Percentiles rank a stretch among this genome's conserved stretches.
Conservation (phyloP, 2,329 filamentous ascomycete genomes). For the Lachnellula subtilissima region DNA sequence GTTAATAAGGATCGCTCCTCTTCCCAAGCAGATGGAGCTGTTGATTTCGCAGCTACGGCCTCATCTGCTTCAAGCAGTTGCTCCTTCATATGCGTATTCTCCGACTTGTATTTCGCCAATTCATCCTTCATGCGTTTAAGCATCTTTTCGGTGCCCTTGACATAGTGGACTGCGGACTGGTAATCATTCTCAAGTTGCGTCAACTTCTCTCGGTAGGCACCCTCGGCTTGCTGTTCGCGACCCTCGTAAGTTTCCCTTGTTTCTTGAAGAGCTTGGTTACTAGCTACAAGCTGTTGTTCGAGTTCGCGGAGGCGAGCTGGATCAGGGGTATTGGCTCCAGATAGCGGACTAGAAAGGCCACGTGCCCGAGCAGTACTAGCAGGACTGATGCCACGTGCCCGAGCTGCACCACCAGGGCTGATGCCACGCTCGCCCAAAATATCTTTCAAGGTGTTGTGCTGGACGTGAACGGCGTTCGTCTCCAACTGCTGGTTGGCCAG, state of each 20-base stretch:
- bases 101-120: conserved; percentile 82
- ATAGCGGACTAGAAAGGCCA: conserved; percentile 67
- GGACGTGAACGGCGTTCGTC: conserved; percentile 86
- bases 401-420: conserved; percentile 66
- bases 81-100: conserved; percentile 76
- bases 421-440: conserved; percentile 86
- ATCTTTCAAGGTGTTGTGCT: conserved; percentile 89
- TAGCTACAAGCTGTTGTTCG: conserved; percentile 78
- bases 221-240: conserved; percentile 81
- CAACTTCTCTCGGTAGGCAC: conserved; percentile 86
- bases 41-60: conserved; percentile 39
- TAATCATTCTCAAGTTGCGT: conserved; percentile 95
- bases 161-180: conserved; percentile 94
- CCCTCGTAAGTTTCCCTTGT: conserved; percentile 71
- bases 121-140: conserved; percentile 98
- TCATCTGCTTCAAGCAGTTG: conserved; percentile 69
- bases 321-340: conserved; percentile 73
- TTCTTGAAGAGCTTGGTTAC: conserved; percentile 78
- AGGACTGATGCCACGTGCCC: conserved; percentile 77
- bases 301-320: conserved; percentile 74
- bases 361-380: conserved; percentile 67
- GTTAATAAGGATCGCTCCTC: conserved; percentile 64
- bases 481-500: conserved; percentile 85
- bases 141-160: conserved; percentile 99
- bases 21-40: conserved; percentile 63